A percentile compares a stretch with the other conserved stretches of the same genome.
These are phyloP conservation scores for Phaeoacremonium minimum DNA, from an alignment of 2,329 filamentous ascomycete species.

Conservation along the genomic window DNA sequence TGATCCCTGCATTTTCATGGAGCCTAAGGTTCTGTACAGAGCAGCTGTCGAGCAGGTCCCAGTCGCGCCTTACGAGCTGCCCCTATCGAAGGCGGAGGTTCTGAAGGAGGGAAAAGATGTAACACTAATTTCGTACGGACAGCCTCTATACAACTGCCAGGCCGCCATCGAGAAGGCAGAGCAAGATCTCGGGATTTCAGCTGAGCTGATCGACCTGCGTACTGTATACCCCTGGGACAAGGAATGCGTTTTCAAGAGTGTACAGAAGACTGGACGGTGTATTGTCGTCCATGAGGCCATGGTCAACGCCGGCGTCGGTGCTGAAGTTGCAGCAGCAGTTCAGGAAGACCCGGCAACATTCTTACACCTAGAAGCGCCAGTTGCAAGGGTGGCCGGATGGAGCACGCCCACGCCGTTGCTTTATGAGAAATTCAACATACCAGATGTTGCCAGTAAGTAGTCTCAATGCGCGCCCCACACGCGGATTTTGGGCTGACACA, in stretches of 20 bases:
- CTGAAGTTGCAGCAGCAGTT: conserved; percentile 83
- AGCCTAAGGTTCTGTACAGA: conserved; percentile 89
- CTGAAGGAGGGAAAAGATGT: conserved; percentile 75
- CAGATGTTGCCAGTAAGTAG: conserved; percentile 79
- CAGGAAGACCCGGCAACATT: conserved; percentile 77
- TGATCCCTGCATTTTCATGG: conserved; percentile 89
- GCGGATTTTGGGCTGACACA: conserved; percentile 18
- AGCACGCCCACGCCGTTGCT: conserved; percentile 76
- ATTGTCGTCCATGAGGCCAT: conserved; percentile 91
- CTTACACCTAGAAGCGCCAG: conserved; percentile 76
- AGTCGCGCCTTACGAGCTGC: conserved; percentile 73
- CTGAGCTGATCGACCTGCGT: conserved; percentile 83
- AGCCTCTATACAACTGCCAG: conserved; percentile 80
- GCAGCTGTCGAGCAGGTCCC: conserved; percentile 91
- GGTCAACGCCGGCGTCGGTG: conserved; percentile 84
- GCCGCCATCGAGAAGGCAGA: conserved; percentile 70
- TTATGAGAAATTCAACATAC: conserved; percentile 78
- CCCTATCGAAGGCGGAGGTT: conserved; percentile 80
- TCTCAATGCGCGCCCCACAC: not conserved
- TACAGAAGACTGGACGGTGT: conserved; percentile 79
- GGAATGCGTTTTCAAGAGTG: conserved; percentile 73
- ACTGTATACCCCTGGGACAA: conserved; percentile 93
- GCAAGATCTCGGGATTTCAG: conserved; percentile 70
- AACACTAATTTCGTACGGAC: conserved; percentile 84
- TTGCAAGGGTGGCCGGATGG: conserved; percentile 84